Percentiles rank a stretch among this genome's conserved stretches.
Conservation (phyloP, 1,284 basidiomycete species). For the Fomitopsis palustris region DNA sequence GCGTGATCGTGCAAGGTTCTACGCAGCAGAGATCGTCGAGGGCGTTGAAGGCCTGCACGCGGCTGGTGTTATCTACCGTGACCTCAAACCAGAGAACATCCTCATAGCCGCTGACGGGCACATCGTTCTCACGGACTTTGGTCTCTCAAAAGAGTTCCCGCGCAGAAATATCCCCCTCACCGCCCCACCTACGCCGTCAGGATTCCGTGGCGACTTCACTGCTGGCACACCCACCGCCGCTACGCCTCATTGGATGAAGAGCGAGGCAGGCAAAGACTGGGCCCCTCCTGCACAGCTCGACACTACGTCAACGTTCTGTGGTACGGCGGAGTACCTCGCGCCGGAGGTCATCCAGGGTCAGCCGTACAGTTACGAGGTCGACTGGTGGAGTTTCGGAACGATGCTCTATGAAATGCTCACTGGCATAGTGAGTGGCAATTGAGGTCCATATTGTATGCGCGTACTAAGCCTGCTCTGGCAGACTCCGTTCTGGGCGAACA, state of each 20-base stretch:
- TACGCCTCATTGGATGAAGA: conserved; percentile 71
- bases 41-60: conserved; percentile 90
- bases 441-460: conserved; percentile 10
- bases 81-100: conserved; percentile 94
- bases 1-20: conserved; percentile 90
- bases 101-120: conserved; percentile 92
- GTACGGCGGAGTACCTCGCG: conserved; percentile 92
- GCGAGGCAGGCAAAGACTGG: conserved; percentile 54
- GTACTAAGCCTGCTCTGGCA: conserved; percentile 30
- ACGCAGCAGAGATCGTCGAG: conserved; percentile 94
- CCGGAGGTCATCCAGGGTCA: conserved; percentile 92
- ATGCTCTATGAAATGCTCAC: conserved; percentile 96
- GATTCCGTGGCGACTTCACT: conserved; percentile 48
- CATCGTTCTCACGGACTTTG: conserved; percentile 95
- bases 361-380: conserved; percentile 91
- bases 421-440: conserved; percentile 70
- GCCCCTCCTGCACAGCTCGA: conserved; percentile 50
- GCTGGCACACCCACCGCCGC: conserved; percentile 42
- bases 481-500: conserved; percentile 94
- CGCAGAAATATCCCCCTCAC: conserved; percentile 43
- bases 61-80: conserved; percentile 85
- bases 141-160: conserved; percentile 85
- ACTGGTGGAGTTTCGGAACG: conserved; percentile 98
- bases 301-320: conserved; percentile 82
- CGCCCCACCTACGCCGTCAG: conserved; percentile 55